Conservation (phyloP, 352 stramenopile species). For the Aphanomyces astaci region DNA sequence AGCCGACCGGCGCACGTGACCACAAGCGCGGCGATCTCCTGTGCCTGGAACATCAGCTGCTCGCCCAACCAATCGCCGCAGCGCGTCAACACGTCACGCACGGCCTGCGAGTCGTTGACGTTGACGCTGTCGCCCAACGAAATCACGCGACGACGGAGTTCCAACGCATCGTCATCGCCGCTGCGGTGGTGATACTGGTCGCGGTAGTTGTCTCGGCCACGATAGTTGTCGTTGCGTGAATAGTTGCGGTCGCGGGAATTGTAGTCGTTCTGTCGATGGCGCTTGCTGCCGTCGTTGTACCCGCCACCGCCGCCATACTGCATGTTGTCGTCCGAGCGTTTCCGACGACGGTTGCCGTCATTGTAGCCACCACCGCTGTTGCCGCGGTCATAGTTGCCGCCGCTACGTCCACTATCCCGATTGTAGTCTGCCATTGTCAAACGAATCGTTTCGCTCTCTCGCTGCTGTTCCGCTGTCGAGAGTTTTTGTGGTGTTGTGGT, state of each 20-base stretch:
- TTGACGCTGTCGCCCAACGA: constrained; percentile 27
- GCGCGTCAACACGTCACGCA: constrained; percentile 33
- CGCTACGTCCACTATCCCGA: constrained; percentile 23
- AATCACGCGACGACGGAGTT: constrained; percentile 43
- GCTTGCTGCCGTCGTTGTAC: constrained; percentile 42
- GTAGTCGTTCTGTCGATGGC: constrained; percentile 45
- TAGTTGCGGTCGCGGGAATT: constrained; percentile 25
- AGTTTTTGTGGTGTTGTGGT: neutral
- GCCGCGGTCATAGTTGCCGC: constrained; percentile 25
- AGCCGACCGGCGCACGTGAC: constrained; percentile 45
- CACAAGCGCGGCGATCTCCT: constrained; percentile 38
- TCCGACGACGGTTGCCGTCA: constrained; percentile 14
- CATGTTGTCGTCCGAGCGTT: constrained; percentile 49
- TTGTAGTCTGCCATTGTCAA: constrained; percentile 10
- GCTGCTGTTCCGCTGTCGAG: too few relatives aligned
- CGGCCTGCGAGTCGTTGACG: constrained; percentile 27
- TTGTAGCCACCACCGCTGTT: constrained; percentile 19
- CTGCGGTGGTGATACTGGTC: constrained; percentile 33
- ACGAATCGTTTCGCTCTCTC: neutral
- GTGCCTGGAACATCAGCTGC: constrained; percentile 20
- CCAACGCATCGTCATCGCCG: constrained; percentile 42
- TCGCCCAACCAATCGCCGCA: constrained; percentile 28
- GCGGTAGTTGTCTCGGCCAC: constrained; percentile 25
- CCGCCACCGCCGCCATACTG: constrained; percentile 21
- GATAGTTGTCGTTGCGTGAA: constrained; percentile 26